phyloP scores from a whole-genome alignment of 1,284 basidiomycete genomes.

The Trametes versicolor region DNA sequence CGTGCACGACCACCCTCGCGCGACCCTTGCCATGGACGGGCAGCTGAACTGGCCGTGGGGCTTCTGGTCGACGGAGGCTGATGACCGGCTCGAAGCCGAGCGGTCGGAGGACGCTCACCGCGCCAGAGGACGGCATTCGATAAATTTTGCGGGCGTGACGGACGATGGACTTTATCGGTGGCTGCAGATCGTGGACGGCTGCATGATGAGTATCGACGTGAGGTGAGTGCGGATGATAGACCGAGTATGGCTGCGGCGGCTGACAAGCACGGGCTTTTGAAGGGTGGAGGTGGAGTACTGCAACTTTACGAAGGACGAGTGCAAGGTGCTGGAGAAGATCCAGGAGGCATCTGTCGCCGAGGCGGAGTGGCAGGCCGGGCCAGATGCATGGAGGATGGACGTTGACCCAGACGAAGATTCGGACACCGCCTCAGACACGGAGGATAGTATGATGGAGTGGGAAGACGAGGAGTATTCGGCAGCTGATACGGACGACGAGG shows the following conservation, averaged over 20 bases:
- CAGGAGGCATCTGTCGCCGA: constrained; percentile 5
- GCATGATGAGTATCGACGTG: constrained; percentile 23
- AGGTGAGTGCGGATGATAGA: constrained; percentile 3
- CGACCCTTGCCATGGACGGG: constrained; percentile 14
- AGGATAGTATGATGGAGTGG: background rate
- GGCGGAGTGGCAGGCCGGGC: background rate
- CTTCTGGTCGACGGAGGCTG: constrained; percentile 23
- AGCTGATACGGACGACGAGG: background rate
- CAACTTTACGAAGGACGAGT: constrained; percentile 25
- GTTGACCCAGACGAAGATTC: background rate
- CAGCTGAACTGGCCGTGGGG: constrained; percentile 28
- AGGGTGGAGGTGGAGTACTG: constrained; percentile 25
- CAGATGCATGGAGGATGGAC: background rate
- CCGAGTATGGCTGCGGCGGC: background rate
- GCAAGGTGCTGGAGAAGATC: constrained; percentile 21
- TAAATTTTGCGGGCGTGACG: constrained; percentile 15
- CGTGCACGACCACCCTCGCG: constrained; percentile 14
- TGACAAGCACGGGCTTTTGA: background rate
- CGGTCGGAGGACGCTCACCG: constrained; percentile 5
- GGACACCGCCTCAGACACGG: background rate
- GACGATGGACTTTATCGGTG: constrained; percentile 14
- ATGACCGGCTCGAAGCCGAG: constrained; percentile 12
- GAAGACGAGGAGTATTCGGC: constrained; percentile 5
- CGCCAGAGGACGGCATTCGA: constrained; percentile 2
- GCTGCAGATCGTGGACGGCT: constrained; percentile 19